These are phyloP conservation scores for Silene noctiflora DNA, from an alignment of 179 eudicot species.

Conservation along the genomic window DNA sequence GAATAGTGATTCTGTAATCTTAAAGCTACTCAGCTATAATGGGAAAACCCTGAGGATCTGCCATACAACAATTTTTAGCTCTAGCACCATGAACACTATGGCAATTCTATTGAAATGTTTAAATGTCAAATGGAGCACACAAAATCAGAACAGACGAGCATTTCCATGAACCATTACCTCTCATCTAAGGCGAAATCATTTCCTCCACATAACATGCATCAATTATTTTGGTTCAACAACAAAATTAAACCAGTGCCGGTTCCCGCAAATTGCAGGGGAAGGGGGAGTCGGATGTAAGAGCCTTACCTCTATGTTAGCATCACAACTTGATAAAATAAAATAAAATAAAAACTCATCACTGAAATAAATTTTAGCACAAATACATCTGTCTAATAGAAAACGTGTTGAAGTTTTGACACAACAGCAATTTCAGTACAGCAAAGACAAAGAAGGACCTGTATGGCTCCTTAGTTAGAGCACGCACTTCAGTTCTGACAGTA, in stretches of 20 bases:
- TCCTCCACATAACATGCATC: background rate
- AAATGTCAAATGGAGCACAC: no score
- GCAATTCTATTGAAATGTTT: no score
- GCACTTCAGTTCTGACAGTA: constrained; percentile 72
- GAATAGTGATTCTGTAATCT: background rate
- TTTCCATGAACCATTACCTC: background rate
- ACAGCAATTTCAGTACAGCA: constrained; percentile 1
- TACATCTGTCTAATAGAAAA: background rate
- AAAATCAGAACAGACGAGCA: no score
- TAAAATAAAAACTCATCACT: background rate
- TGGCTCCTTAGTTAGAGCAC: constrained; percentile 80
- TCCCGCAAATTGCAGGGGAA: no score
- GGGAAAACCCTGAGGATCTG: background rate
- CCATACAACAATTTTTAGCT: background rate
- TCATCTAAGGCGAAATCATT: background rate
- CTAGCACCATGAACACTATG: no score
- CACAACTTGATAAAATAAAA: no score
- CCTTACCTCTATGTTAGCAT: no score
- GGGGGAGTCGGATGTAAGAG: no score
- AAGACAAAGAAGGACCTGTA: constrained; percentile 58
- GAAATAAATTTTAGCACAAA: background rate
- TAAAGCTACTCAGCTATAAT: background rate
- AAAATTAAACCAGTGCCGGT: no score
- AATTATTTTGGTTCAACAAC: no score
- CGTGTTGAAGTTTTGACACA: background rate